Percentiles rank a stretch among this genome's conserved stretches.
Evolutionary conservation across 371 early-diverging fungal species (phyloP).

Genomic region (Mortierella sp.): DNA sequence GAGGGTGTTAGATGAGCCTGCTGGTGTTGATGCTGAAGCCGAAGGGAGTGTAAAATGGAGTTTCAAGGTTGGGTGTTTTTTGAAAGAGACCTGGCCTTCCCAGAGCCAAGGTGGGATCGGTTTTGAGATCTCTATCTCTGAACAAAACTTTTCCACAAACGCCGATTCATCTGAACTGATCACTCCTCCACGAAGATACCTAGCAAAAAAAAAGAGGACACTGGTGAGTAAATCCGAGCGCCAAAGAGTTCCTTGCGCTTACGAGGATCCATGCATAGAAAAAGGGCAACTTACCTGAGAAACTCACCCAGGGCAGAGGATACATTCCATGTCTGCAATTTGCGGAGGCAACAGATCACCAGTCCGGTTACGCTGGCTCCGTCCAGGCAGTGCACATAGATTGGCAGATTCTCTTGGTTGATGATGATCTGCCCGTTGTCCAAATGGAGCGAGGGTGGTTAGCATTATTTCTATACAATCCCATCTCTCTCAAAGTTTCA

Average conservation of each 20-base stretch:
- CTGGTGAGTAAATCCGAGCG: too few relatives aligned
- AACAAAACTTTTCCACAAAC: constrained; percentile 86
- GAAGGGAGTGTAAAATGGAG: constrained; percentile 59
- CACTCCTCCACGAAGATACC: constrained; percentile 80
- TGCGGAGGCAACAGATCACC: constrained; percentile 86
- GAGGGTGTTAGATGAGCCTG: constrained; percentile 3
- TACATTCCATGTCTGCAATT: constrained; percentile 89
- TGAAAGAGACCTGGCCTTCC: constrained; percentile 70
- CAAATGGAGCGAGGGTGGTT: too few relatives aligned
- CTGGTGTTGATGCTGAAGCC: constrained; percentile 14
- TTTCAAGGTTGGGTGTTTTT: constrained; percentile 69
- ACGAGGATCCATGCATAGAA: too few relatives aligned
- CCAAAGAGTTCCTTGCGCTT: too few relatives aligned
- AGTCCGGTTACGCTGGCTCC: constrained; percentile 91
- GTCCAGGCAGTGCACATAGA: constrained; percentile 93
- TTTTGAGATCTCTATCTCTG: constrained; percentile 75
- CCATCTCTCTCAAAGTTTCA: too few relatives aligned
- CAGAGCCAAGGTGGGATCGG: constrained; percentile 85
- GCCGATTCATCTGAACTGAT: constrained; percentile 88
- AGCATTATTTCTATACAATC: too few relatives aligned
- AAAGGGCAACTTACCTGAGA: constrained; percentile 57
- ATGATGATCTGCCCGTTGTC: constrained; percentile 69
- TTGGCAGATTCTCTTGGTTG: constrained; percentile 76
- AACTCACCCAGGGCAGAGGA: constrained; percentile 81
- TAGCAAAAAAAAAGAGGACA: constrained; percentile 18